Conservation (phyloP, 1,139 yeast species). For the Pichia sp. region DNA sequence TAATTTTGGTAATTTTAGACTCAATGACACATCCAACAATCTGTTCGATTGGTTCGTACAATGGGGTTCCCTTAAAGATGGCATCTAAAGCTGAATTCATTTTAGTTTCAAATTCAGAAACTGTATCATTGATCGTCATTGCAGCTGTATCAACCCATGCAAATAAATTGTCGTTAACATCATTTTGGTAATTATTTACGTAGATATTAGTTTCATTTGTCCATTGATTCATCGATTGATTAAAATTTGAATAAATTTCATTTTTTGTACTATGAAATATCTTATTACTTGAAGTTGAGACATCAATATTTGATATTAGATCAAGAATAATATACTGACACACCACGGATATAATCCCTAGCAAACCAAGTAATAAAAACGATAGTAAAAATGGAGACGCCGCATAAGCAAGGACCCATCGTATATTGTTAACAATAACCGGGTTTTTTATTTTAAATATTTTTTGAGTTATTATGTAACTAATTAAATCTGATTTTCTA, state of each 20-base stretch:
- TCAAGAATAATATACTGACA: slow-evolving; percentile 42
- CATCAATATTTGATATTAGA: slow-evolving; percentile 9
- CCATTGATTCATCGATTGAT: slow-evolving; percentile 37
- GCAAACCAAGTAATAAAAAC: slow-evolving; percentile 40
- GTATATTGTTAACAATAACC: slow-evolving; percentile 22
- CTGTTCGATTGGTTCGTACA: slow-evolving; percentile 54
- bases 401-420: slow-evolving; percentile 49
- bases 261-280: slow-evolving; percentile 16
- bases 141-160: slow-evolving; percentile 61
- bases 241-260: slow-evolving; percentile 18
- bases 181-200: slow-evolving; percentile 38
- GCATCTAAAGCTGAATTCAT: slow-evolving; percentile 50
- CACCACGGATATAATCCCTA: slow-evolving; percentile 44
- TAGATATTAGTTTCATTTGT: slow-evolving; percentile 44
- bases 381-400: slow-evolving; percentile 42
- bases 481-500: slow-evolving; percentile 23
- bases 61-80: slow-evolving; percentile 62
- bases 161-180: slow-evolving; percentile 57
- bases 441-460: slow-evolving; percentile 11
- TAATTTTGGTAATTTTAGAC: slow-evolving; percentile 57
- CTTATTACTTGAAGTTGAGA: background rate
- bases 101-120: slow-evolving; percentile 41
- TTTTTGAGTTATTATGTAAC: slow-evolving; percentile 14
- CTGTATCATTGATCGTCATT: slow-evolving; percentile 47
- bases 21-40: slow-evolving; percentile 79